phyloP scores from a whole-genome alignment of 352 stramenopile genomes.

The Thalassiosira mediterranea region DNA sequence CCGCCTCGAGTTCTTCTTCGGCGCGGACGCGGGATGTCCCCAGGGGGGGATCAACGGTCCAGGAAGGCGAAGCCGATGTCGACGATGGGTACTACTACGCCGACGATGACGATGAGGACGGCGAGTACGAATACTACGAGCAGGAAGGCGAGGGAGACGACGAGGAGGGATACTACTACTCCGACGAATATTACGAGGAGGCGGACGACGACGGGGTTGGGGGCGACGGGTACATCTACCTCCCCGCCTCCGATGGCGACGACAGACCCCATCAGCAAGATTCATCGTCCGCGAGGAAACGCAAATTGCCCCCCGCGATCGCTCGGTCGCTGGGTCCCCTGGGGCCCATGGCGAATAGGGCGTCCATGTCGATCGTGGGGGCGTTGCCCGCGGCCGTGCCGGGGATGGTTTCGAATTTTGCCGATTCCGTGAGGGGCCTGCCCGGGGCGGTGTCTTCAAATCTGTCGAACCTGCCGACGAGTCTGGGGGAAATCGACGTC shows the following conservation, averaged over 20 bases:
- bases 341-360: not conserved
- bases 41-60: too few relatives aligned
- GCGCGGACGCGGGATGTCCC: too few relatives aligned
- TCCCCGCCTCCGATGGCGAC: conserved; percentile 1
- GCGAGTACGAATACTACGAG: conserved; percentile 4
- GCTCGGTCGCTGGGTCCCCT: not conserved
- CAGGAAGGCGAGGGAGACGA: not conserved
- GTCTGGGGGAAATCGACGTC: too few relatives aligned
- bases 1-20: too few relatives aligned
- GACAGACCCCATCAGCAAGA: not conserved
- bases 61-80: too few relatives aligned
- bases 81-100: too few relatives aligned
- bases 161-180: conserved; percentile 1
- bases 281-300: not conserved
- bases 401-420: not conserved
- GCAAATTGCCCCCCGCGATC: too few relatives aligned
- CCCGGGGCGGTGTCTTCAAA: not conserved
- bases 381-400: conserved; percentile 1
- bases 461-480: too few relatives aligned
- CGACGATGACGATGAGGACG: not conserved
- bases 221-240: conserved; percentile 6
- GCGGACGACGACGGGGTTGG: not conserved
- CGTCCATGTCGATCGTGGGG: not conserved
- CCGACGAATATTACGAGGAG: conserved; percentile 1
- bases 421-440: not conserved